Evolutionary conservation across 352 stramenopile genomes (phyloP), one percentile per base, ranked within the genome.

Genomic region (Pythium periplocum): DNA sequence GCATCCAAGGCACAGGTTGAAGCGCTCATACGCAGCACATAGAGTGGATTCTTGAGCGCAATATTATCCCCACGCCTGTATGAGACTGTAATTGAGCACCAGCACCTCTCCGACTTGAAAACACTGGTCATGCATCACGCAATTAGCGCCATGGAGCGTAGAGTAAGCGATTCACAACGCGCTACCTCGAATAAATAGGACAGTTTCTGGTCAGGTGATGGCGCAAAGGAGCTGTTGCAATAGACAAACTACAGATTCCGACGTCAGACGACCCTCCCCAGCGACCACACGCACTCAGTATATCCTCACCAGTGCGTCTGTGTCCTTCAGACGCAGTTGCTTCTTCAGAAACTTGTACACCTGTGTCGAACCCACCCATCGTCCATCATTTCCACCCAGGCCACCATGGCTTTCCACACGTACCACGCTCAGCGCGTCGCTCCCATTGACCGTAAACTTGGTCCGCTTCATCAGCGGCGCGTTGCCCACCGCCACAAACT

Each of bases 291-390:
- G 17, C 17, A 26, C 17, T 26, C 17, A 26, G 1, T 39, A 2
- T 6, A 11, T 31, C 56, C 65, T 45, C 53, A 93, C 83, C 53
- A 93, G 61, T 3, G 83, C 74, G 35, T 90, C 83, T 7, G 59
- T 69, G 34, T 91, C 80, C 48, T 88, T 86, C 7, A 93, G 67
- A 7, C 80, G 80, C 17, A 92, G 68, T 57, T 91, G 82, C 61
- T 94, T 94, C 52, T 74, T 77, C 47, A 92, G 57, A 50, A 92
- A 94, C 39, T 87, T 87, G 69, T 94, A 92, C 44, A 94, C 79
- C 79, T 89, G 34, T 2, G 17, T 26, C 17, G 17, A 26, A 26
- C 17, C 17, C 17, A 26, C 17, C 17, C 17, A 53, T 31, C 6
- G 11, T 46, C 8, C n/a, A 45, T 9, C 11, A 31, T 4, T 10